phyloP scores from a whole-genome alignment of 306 rosid species.

The Coriaria nepalensis region DNA sequence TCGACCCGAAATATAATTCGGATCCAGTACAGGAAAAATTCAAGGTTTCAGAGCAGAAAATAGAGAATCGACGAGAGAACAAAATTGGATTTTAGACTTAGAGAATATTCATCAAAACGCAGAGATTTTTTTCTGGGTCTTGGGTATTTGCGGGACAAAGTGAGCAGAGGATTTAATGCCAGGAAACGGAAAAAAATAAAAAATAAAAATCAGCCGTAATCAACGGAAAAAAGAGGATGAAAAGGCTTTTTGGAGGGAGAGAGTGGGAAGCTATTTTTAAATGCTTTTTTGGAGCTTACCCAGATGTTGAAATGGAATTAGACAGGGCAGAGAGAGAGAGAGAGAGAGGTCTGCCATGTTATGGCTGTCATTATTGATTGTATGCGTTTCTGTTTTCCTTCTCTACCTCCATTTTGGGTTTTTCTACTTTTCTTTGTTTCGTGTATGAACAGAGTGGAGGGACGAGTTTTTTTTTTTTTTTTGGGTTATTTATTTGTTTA shows the following conservation, averaged over 20 bases:
- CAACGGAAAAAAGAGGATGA: slow-evolving; percentile 8
- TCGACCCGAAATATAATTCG: slow-evolving; percentile 11
- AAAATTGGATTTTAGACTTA: slow-evolving; percentile 8
- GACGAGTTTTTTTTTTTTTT: too few relatives aligned
- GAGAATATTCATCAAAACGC: slow-evolving; percentile 5
- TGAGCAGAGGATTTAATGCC: slow-evolving; percentile 17
- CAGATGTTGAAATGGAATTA: too few relatives aligned
- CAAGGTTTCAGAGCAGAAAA: not conserved
- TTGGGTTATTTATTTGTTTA: too few relatives aligned
- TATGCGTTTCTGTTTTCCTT: too few relatives aligned
- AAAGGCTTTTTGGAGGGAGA: not conserved
- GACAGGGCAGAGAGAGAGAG: too few relatives aligned
- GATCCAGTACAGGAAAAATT: slow-evolving; percentile 1
- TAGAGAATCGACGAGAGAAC: not conserved
- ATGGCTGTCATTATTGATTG: too few relatives aligned
- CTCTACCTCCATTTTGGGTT: too few relatives aligned
- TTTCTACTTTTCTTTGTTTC: too few relatives aligned
- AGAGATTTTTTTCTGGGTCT: slow-evolving; percentile 12
- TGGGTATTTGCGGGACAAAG: slow-evolving; percentile 65
- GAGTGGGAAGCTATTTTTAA: too few relatives aligned
- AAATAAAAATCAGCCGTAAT: slow-evolving; percentile 6
- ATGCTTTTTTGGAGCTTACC: too few relatives aligned
- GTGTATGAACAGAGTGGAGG: too few relatives aligned
- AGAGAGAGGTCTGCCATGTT: too few relatives aligned
- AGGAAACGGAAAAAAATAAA: not conserved